These are phyloP conservation scores for Suillus placidus DNA, from an alignment of 768 basidiomycete species.

Conservation along the genomic window DNA sequence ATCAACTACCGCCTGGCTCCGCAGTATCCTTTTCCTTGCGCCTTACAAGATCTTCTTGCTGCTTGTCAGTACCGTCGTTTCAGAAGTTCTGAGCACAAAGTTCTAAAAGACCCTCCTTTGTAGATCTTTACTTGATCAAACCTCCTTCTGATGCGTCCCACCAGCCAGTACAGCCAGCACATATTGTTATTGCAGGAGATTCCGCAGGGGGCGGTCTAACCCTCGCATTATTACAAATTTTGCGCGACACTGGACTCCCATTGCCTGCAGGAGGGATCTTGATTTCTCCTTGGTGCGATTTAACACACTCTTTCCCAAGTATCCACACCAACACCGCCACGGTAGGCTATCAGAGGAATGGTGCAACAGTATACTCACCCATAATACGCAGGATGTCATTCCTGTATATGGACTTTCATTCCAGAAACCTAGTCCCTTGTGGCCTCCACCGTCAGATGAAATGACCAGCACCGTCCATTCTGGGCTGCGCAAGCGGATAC, in stretches of 20 bases:
- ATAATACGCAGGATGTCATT: slow-evolving; percentile 65
- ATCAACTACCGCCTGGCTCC: slow-evolving; percentile 89
- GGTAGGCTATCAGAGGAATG: slow-evolving; percentile 42
- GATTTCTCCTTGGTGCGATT: slow-evolving; percentile 90
- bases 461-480: slow-evolving; percentile 59
- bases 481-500: slow-evolving; percentile 60
- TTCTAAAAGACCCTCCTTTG: slow-evolving; percentile 1
- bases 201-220: slow-evolving; percentile 91
- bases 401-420: slow-evolving; percentile 75
- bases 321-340: slow-evolving; percentile 83
- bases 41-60: slow-evolving; percentile 85
- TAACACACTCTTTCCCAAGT: slow-evolving; percentile 96
- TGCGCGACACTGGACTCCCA: slow-evolving; percentile 84
- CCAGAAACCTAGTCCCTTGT: slow-evolving; percentile 76
- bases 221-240: slow-evolving; percentile 80
- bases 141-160: slow-evolving; percentile 83
- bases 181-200: slow-evolving; percentile 87
- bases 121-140: slow-evolving; percentile 87
- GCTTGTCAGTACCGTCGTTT: slow-evolving; percentile 58
- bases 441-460: slow-evolving; percentile 76
- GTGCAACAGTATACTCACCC: not conserved
- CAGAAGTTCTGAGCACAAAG: not conserved
- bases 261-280: slow-evolving; percentile 85
- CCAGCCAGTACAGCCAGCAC: slow-evolving; percentile 73
- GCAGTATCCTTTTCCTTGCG: slow-evolving; percentile 96